Evolutionary conservation across 257 asterid species (phyloP), one percentile per base, ranked within the genome.

Genomic region (Anisodus tanguticus): DNA sequence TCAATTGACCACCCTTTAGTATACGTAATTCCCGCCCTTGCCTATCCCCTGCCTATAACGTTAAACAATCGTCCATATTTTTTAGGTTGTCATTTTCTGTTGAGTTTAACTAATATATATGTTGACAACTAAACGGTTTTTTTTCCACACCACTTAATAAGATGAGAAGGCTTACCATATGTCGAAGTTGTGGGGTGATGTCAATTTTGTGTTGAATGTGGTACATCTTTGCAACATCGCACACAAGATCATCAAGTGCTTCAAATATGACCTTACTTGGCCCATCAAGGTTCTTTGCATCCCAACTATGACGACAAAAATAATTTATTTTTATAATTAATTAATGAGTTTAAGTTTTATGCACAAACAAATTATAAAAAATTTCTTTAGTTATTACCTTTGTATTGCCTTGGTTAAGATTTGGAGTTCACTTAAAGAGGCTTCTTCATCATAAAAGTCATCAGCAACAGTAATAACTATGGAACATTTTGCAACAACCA

Each of bases 401-500:
- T 69, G 83, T 63, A 93, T 63, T 9, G 95, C 95, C 45, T 86
- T 82, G 1, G 94, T 93, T 74, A 93, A 81, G 39, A 37, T 63
- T 83, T 90, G 58, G 49, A 91, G 19, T 19, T 93, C 91, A 8
- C 4, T 9, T 17, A 85, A 4, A 45, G 94, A 86, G 8, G 93
- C 97, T 85, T 91, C 91, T 88, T 88, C 80, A 67, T 93, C 97
- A 53, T 89, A 93, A 54, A 88, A 93, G 45, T 92, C 97, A 79
- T 92, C 97, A 0, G 93, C 92, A 31, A 93, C 90, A 0, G 91
- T 90, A 60, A 92, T 84, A 72, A 92, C 79, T 49, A 88, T 89
- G 31, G 92, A 90, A 10, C 89, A 67, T 83, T 92, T 92, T 3
- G 95, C 93, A 9, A 78, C 55, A 17, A 87, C 71, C 82, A 87